Percentiles rank a stretch among this genome's conserved stretches.
phyloP scores from a whole-genome alignment of 1,284 basidiomycete genomes.

The Waitea zeae region DNA sequence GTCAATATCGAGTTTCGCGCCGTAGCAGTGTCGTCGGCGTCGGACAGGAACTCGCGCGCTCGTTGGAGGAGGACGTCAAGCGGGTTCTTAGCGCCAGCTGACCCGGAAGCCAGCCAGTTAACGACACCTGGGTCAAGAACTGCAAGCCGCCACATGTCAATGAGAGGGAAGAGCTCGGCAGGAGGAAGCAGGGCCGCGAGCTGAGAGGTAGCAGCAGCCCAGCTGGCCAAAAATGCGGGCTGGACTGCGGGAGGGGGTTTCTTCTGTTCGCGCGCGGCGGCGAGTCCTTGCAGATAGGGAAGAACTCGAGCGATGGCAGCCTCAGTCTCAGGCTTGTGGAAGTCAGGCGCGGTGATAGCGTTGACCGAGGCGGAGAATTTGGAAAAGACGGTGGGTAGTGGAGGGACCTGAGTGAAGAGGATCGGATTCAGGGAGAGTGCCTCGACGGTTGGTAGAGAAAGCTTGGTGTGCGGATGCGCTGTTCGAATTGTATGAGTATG shows the following conservation, averaged over 20 bases:
- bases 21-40: constrained; percentile 13
- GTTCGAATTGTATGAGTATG: constrained; percentile 3
- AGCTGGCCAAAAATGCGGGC: constrained; percentile 25
- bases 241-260: constrained; percentile 11
- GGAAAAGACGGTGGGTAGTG: constrained; percentile 39
- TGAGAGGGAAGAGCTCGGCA: constrained; percentile 59
- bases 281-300: constrained; percentile 51
- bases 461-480: constrained; percentile 62
- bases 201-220: constrained; percentile 23
- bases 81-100: constrained; percentile 17
- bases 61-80: constrained; percentile 26
- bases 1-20: constrained; percentile 48
- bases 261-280: constrained; percentile 13
- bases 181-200: constrained; percentile 31
- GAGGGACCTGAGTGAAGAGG: constrained; percentile 53
- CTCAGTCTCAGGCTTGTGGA: constrained; percentile 26
- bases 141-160: constrained; percentile 74
- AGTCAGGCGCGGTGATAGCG: constrained; percentile 15
- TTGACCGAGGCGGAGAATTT: constrained; percentile 56
- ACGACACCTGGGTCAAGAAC: constrained; percentile 45
- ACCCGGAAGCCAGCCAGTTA: constrained; percentile 24
- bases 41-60: constrained; percentile 15
- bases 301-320: constrained; percentile 27
- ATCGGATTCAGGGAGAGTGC: constrained; percentile 60
- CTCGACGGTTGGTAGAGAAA: constrained; percentile 45